Conservation (phyloP, 192 early-diverging fungal genomes). For the Gaertneriomyces sp. region DNA sequence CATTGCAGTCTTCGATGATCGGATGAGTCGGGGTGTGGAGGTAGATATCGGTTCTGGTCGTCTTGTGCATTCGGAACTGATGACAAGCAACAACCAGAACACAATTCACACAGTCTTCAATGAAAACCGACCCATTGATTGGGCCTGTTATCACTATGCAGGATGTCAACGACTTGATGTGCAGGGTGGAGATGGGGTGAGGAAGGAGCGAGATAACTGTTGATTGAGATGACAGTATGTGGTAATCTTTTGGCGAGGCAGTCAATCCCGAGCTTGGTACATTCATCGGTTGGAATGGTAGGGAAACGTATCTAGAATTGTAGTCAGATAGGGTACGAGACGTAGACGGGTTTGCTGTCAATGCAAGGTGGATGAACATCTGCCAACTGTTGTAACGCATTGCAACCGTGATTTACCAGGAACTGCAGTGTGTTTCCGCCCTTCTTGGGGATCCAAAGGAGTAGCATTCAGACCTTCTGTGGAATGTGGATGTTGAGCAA, state of each 20-base stretch:
- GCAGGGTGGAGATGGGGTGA: conserved; percentile 62
- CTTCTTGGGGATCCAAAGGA: neutral
- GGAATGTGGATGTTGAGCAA: neutral
- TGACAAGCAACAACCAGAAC: conserved; percentile 67
- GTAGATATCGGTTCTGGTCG: conserved; percentile 56
- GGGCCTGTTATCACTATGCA: conserved; percentile 65
- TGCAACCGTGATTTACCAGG: neutral
- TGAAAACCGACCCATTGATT: conserved; percentile 68
- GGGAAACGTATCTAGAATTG: neutral
- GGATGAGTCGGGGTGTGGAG: conserved; percentile 73
- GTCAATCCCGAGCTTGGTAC: neutral
- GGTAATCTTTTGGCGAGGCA: conserved; percentile 44
- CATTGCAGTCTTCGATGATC: conserved; percentile 78
- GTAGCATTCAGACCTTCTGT: neutral
- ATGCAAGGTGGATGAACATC: neutral
- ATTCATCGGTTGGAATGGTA: neutral
- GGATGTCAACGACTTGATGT: conserved; percentile 66
- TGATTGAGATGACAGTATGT: conserved; percentile 50
- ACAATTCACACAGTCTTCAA: conserved; percentile 62
- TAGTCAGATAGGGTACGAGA: neutral
- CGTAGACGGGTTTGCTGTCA: neutral
- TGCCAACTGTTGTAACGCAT: neutral
- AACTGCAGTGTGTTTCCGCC: neutral
- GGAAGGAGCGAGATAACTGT: conserved; percentile 66
- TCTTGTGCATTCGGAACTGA: conserved; percentile 85